Base-by-base conservation (phyloP, 1,284 basidiomycete species). In the Inonotus obliquus region DNA sequence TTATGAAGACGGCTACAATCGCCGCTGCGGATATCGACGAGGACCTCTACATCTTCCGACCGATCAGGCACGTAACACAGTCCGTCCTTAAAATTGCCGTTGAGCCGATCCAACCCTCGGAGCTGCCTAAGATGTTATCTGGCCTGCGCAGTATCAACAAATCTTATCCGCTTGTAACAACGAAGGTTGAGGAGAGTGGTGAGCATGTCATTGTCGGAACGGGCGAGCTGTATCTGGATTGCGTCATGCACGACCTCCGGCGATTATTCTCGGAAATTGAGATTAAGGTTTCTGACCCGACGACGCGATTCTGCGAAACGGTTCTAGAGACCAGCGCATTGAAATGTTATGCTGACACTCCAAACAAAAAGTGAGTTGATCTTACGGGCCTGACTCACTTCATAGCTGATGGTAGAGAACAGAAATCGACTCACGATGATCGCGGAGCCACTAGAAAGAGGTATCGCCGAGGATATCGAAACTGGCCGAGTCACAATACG, bases 281-380 rank as follows among this genome's bases (percentile, higher is more conserved):
- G 81, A 98, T 99, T 81, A 98, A 99, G 78, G 95, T 99, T 14
- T 98, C 95, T 35, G 97, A 99, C 78, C 97, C 97, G 1, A 95
- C 98, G 32, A 97, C 96, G 27, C 94, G 95, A 72, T 99, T 99
- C 78, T 93, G 94, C 71, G 97, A 99, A 79, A 99, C 97, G 11
- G 97, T 99, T 19, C 81, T 99, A 64, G 97, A 99, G 79, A 99
- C 97, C 32, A 96, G 92, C 67, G 96, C 96, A 6, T 78, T 99
- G 67, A 99, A 98, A 76, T 98, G 96, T 72, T 99, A 98, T 74
- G 97, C 97, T 25, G 92, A 96, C 70, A 99, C 97, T 47, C 96
- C 97, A 2, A 99, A 99, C 78, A 98, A 98, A 79, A 97, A 96
- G 95, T 97, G 75, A 71, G 80, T 48, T 54, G 39, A 19, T 45